These are phyloP conservation scores for Annulohypoxylon maeteangense DNA, from an alignment of 495 filamentous ascomycete species.

Conservation along the genomic window DNA sequence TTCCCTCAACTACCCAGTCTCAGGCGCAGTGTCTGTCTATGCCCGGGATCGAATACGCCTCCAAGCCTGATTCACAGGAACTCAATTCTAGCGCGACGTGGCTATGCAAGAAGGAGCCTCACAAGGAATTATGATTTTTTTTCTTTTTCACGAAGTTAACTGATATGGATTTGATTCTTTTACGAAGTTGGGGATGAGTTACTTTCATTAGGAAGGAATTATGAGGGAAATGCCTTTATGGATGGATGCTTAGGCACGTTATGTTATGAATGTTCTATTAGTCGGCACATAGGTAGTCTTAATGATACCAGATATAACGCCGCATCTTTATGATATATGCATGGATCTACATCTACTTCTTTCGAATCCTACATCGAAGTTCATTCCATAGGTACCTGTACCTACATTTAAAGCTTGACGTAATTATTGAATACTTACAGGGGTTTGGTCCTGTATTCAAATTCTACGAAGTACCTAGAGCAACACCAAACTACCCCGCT, in stretches of 20 bases:
- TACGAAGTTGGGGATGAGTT: background rate
- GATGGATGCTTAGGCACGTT: background rate
- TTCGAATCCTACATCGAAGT: no score
- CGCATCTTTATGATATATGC: no score
- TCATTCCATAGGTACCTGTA: no score
- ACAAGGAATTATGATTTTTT: conserved; percentile 11
- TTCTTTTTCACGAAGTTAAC: background rate
- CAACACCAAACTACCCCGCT: no score
- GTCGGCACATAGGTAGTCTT: conserved; percentile 13
- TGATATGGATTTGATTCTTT: conserved; percentile 6
- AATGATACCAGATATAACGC: conserved; percentile 7
- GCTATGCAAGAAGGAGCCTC: conserved; percentile 4
- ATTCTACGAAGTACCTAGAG: no score
- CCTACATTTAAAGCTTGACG: no score
- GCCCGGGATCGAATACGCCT: background rate
- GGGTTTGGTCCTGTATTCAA: no score
- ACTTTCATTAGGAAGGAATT: background rate
- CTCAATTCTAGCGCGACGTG: background rate
- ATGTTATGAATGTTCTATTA: background rate
- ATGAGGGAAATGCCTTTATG: background rate
- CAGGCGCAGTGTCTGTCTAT: background rate
- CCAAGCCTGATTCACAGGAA: background rate
- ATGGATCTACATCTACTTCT: no score
- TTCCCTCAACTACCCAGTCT: background rate
- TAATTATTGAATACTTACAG: no score